Evolutionary conservation across 768 basidiomycete species (phyloP).

Genomic region (Chalciporus chontae): DNA sequence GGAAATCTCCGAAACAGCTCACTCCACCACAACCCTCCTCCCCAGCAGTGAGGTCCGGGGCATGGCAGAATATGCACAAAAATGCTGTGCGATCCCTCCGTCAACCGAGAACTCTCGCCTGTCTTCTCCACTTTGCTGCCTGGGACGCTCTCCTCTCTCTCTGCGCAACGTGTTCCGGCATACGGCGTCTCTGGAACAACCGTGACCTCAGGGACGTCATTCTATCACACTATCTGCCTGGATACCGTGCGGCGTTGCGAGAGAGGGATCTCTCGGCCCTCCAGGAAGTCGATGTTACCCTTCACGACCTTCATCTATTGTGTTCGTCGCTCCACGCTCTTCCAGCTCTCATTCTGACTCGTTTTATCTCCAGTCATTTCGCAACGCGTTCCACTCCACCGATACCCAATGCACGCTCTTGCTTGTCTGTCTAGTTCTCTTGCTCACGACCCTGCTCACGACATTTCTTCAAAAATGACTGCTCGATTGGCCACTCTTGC

Average conservation of each 20-base stretch:
- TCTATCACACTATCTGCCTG: conserved; percentile 53
- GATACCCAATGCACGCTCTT: conserved; percentile 69
- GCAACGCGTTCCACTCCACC: conserved; percentile 59
- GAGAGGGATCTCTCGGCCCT: conserved; percentile 38
- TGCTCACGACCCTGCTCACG: conserved; percentile 28
- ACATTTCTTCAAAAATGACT: conserved; percentile 23
- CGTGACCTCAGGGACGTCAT: conserved; percentile 36
- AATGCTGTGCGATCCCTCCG: conserved; percentile 26
- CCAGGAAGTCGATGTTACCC: conserved; percentile 47
- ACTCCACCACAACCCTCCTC: conserved; percentile 2
- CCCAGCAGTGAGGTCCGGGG: conserved; percentile 13
- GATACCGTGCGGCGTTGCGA: conserved; percentile 45
- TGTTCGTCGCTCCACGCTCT: conserved; percentile 43
- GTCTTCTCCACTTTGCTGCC: conserved; percentile 28
- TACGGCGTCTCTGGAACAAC: conserved; percentile 32
- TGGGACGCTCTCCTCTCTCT: conserved; percentile 43
- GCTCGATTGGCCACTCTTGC: conserved; percentile 45
- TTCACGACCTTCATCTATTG: conserved; percentile 61
- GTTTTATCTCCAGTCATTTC: conserved; percentile 52
- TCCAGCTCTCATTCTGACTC: conserved; percentile 4
- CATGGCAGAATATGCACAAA: conserved; percentile 29
- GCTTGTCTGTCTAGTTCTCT: conserved; percentile 41
- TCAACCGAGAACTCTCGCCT: conserved; percentile 33
- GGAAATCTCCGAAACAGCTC: neutral
- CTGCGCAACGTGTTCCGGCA: conserved; percentile 32